Evolutionary conservation across 306 rosid species (phyloP), one percentile per base, ranked within the genome.

Genomic region (Hippophae tibetana): DNA sequence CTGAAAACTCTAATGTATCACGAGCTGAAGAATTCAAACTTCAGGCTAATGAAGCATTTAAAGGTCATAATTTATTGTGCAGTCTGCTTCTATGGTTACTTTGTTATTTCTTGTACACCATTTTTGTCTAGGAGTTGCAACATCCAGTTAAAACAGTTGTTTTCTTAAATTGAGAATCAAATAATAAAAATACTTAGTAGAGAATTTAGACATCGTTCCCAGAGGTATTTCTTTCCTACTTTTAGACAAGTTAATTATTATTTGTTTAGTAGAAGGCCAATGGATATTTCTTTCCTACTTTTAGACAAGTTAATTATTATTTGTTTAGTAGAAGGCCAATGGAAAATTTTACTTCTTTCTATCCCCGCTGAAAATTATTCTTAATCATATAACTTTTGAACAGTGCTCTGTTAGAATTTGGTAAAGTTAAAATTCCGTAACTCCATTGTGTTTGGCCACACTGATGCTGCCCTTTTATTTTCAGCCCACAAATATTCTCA

Each of bases 401-500:
- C 54, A 58, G 40, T 31, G 54, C 42, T 73, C 56, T 61, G 43
- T 64, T 18, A 1, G 23, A 18, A 18, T 18, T 18, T 78, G 64
- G 50, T 54, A 18, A 31, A 46, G 41, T 44, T 50, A 50, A 73
- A 18, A 40, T 52, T 53, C 12, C 47, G 11, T 60, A 61, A 48
- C 49, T 65, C 54, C 47, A 52, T 52, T 61, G 43, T 55, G 31
- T 57, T 47, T 38, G 42, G 44, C 26, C 59, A 54, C 59, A 72
- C 78, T 79, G 57, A 85, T 60, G 57, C 26, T 64, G 27, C 65
- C 69, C 11, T 13, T 65, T 73, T 61, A 60, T 52, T 80, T 74
- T 71, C 96, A 92, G 99, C 89, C 58, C 90, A 81, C 76, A 92
- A 88, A 71, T 88, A 72, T 76, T 42, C 76, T 31, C 96, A 84